phyloP scores from a whole-genome alignment of 1,284 basidiomycete genomes.

The Cryptococcus sp. region DNA sequence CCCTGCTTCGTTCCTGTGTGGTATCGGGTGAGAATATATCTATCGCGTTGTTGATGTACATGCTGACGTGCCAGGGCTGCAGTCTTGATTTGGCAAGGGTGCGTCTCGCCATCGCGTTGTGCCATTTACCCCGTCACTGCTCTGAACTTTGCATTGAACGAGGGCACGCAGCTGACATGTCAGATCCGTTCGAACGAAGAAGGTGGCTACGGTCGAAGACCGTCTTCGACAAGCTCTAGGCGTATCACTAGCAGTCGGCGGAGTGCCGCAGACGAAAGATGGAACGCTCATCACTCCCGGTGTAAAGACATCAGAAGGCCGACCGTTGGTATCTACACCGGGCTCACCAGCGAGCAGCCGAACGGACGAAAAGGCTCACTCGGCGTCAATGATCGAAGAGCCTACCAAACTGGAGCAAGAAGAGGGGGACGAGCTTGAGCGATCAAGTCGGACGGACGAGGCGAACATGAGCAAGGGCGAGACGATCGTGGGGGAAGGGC shows the following conservation, averaged over 20 bases:
- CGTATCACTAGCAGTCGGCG: slow-evolving; percentile 27
- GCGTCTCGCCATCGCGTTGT: not conserved
- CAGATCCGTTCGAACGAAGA: slow-evolving; percentile 63
- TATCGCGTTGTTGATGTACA: not conserved
- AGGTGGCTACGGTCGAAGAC: slow-evolving; percentile 65
- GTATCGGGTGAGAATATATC: slow-evolving; percentile 52
- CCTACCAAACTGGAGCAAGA: too few species aligned
- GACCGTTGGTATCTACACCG: too few species aligned
- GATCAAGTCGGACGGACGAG: too few species aligned
- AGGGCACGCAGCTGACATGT: not conserved
- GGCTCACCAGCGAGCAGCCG: not conserved
- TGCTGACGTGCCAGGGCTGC: slow-evolving; percentile 51
- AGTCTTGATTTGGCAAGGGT: slow-evolving; percentile 69
- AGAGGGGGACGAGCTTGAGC: too few species aligned
- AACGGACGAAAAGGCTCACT: not conserved
- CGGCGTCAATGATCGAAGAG: too few species aligned
- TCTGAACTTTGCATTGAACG: too few species aligned
- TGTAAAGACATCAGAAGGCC: too few species aligned
- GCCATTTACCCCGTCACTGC: too few species aligned
- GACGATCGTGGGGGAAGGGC: not conserved
- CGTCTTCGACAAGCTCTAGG: slow-evolving; percentile 64
- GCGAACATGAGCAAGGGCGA: too few species aligned
- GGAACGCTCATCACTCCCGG: not conserved
- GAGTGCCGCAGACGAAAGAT: slow-evolving; percentile 2
- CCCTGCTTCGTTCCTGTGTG: slow-evolving; percentile 68